Evolutionary conservation across 495 filamentous ascomycete genomes (phyloP).

Genomic region (Platismatia glauca): DNA sequence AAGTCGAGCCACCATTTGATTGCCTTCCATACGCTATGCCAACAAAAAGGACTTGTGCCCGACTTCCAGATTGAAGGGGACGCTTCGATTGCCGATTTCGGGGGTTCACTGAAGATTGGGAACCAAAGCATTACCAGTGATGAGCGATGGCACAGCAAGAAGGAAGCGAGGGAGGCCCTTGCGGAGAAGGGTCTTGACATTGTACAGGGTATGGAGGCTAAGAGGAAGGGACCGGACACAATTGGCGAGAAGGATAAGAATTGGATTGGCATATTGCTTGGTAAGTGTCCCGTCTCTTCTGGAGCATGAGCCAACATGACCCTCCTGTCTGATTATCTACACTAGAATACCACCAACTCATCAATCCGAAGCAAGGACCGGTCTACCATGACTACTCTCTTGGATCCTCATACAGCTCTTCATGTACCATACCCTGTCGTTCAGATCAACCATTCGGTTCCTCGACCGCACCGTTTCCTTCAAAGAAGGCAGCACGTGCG

Average conservation of each 20-base stretch:
- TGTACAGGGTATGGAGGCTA: constrained; percentile 11
- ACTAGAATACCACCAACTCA: constrained; percentile 18
- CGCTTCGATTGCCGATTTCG: constrained; percentile 11
- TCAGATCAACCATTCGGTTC: constrained; percentile 13
- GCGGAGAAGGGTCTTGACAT: constrained; percentile 16
- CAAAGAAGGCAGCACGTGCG: constrained; percentile 26
- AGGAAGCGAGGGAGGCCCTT: constrained; percentile 21
- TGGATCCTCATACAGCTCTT: constrained; percentile 12
- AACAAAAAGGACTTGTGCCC: constrained; percentile 17
- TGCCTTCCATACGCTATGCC: constrained; percentile 18
- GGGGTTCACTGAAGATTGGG: constrained; percentile 16
- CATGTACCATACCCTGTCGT: constrained; percentile 18
- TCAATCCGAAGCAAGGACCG: constrained; percentile 8
- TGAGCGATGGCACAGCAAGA: constrained; percentile 22
- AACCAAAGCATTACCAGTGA: constrained; percentile 10
- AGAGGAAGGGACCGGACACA: not conserved
- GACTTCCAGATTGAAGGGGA: constrained; percentile 22
- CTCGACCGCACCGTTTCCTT: constrained; percentile 19
- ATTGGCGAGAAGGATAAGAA: constrained; percentile 16
- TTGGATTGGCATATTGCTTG: constrained; percentile 20
- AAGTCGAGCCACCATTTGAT: constrained; percentile 20
- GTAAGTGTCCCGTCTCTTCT: not conserved
- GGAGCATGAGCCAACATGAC: not conserved
- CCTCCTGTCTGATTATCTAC: not conserved
- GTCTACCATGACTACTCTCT: constrained; percentile 19